These are phyloP conservation scores for Hyaloperonospora arabidopsidis DNA, from an alignment of 352 stramenopile species.

Conservation along the genomic window DNA sequence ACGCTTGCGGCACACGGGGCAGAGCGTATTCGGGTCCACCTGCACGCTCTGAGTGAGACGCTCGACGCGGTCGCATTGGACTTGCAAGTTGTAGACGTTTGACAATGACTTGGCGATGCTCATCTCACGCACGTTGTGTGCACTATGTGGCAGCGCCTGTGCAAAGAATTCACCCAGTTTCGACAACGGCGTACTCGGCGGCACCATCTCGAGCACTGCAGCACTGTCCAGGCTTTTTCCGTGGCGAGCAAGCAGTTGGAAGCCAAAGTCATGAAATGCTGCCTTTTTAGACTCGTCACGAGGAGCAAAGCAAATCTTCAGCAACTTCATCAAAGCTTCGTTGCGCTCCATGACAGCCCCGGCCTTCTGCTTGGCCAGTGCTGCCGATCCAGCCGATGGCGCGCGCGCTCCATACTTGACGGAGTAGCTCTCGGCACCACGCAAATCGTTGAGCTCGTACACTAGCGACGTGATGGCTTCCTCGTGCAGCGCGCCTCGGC, in stretches of 20 bases:
- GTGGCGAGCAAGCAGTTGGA: constrained; percentile 67
- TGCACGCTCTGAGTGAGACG: constrained; percentile 72
- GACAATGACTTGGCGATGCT: constrained; percentile 75
- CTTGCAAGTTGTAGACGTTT: constrained; percentile 87
- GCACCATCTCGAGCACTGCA: constrained; percentile 59
- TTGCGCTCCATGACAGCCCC: constrained; percentile 50
- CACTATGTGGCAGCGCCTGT: constrained; percentile 66
- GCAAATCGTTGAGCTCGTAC: constrained; percentile 73
- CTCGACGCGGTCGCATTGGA: constrained; percentile 80
- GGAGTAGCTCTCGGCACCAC: constrained; percentile 74
- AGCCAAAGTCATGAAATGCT: constrained; percentile 72
- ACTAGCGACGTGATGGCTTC: constrained; percentile 71
- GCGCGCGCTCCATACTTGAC: constrained; percentile 60
- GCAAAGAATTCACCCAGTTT: constrained; percentile 84
- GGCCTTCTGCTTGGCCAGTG: constrained; percentile 28
- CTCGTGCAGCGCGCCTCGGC: constrained; percentile 68
- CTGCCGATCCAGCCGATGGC: constrained; percentile 13
- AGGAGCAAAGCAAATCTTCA: constrained; percentile 77
- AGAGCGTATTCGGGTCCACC: constrained; percentile 73
- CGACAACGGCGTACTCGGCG: constrained; percentile 54
- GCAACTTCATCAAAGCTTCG: constrained; percentile 59
- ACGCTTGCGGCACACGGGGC: constrained; percentile 76
- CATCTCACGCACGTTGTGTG: constrained; percentile 76
- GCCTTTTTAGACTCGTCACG: constrained; percentile 73
- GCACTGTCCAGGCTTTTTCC: constrained; percentile 73